These are phyloP conservation scores for Plenodomus tracheiphilus DNA, from an alignment of 2,329 filamentous ascomycete genomes.

Conservation along the genomic window DNA sequence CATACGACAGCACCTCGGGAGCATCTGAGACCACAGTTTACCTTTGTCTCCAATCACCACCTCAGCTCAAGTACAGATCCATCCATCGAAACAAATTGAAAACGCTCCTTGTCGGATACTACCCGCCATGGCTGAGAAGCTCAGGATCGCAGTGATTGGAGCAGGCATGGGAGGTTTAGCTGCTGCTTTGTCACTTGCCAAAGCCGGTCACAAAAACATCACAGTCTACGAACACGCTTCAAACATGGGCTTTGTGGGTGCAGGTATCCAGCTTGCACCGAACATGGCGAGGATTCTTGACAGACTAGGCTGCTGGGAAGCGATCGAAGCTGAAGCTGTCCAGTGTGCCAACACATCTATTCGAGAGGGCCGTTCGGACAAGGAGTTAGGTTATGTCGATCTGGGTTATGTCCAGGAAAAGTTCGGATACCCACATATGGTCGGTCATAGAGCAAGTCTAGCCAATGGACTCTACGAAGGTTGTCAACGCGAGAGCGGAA, in stretches of 20 bases:
- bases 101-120: not conserved
- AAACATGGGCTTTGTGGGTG: slow-evolving; percentile 78
- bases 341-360: slow-evolving; percentile 73
- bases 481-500: slow-evolving; percentile 63
- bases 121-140: slow-evolving; percentile 30
- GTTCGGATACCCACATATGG: slow-evolving; percentile 78
- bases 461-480: slow-evolving; percentile 70
- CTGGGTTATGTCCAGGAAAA: slow-evolving; percentile 67
- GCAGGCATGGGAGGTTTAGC: slow-evolving; percentile 77
- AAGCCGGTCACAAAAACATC: slow-evolving; percentile 74
- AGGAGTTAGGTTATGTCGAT: slow-evolving; percentile 71
- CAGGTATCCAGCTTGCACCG: slow-evolving; percentile 81
- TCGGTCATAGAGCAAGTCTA: slow-evolving; percentile 74
- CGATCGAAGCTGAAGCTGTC: slow-evolving; percentile 72
- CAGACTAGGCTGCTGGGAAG: slow-evolving; percentile 70
- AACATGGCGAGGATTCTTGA: slow-evolving; percentile 81
- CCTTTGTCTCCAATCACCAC: not conserved
- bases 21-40: not conserved
- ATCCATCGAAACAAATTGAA: not conserved
- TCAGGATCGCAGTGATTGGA: slow-evolving; percentile 40
- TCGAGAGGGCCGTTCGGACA: slow-evolving; percentile 69
- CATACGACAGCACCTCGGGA: not conserved
- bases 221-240: slow-evolving; percentile 74
- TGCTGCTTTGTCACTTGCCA: slow-evolving; percentile 71
- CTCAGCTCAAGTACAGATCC: too few species aligned